These are phyloP conservation scores for Scheffersomyces segobiensis DNA, from an alignment of 1,139 yeast genomes.

Conservation along the genomic window DNA sequence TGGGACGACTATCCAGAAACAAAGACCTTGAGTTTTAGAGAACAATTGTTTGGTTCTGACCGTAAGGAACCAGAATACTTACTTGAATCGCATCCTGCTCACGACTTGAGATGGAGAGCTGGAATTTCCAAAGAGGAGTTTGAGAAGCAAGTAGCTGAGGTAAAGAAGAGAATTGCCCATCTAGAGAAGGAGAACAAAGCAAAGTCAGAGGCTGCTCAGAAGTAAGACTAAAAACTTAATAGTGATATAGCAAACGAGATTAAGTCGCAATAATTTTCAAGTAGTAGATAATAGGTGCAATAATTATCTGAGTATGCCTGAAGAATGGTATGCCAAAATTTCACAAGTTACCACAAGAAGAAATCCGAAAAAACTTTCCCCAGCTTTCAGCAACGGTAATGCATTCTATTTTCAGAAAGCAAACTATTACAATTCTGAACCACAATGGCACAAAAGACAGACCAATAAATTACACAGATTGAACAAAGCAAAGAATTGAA, in stretches of 20 bases:
- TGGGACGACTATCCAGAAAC: constrained; percentile 31
- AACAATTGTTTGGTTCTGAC: constrained; percentile 25
- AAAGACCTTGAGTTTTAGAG: constrained; percentile 23
- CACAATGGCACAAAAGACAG: neutral
- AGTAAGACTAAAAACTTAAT: neutral
- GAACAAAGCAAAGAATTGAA: neutral
- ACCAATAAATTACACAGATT: neutral
- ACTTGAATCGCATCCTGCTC: constrained; percentile 35
- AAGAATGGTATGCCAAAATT: neutral
- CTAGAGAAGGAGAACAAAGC: neutral
- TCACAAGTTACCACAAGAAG: neutral
- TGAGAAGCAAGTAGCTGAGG: constrained; percentile 16
- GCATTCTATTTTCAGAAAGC: neutral
- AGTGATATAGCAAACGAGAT: neutral
- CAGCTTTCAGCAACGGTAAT: neutral
- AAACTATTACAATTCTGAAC: neutral
- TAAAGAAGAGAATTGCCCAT: constrained; percentile 3
- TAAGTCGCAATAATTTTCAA: no score
- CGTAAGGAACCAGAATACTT: constrained; percentile 20
- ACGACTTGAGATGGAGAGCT: constrained; percentile 38
- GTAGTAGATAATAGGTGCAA: no score
- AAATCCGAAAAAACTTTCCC: neutral
- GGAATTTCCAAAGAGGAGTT: constrained; percentile 37
- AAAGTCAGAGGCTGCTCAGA: neutral
- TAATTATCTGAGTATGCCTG: neutral